These are phyloP conservation scores for Xylaria grammica DNA, from an alignment of 495 filamentous ascomycete species.

Conservation along the genomic window DNA sequence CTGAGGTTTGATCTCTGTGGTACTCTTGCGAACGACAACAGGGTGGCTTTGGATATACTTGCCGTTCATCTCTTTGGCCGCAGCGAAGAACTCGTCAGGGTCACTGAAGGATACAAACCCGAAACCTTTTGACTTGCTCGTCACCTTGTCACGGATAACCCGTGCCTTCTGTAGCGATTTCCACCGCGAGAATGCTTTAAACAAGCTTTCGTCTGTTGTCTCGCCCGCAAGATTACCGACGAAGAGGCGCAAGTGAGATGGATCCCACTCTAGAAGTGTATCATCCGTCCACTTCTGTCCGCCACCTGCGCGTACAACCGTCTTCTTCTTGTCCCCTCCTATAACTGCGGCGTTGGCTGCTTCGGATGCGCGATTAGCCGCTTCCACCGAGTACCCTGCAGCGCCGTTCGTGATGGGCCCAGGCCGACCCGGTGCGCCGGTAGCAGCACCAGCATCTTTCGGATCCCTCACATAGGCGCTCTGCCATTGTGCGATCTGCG, in stretches of 20 bases:
- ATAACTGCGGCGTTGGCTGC: conserved; percentile 35
- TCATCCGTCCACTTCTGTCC: conserved; percentile 89
- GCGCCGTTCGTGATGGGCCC: conserved; percentile 25
- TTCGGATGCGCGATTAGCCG: conserved; percentile 27
- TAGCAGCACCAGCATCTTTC: conserved; percentile 36
- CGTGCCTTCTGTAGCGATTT: conserved; percentile 87
- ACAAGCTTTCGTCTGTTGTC: conserved; percentile 91
- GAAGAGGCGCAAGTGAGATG: conserved; percentile 90
- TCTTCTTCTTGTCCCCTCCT: conserved; percentile 60
- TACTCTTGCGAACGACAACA: conserved; percentile 81
- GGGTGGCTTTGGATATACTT: conserved; percentile 99
- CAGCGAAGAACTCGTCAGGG: conserved; percentile 92
- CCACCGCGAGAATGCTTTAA: conserved; percentile 92
- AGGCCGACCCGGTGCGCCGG: conserved; percentile 29
- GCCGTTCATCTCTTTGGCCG: conserved; percentile 96
- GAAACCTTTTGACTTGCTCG: conserved; percentile 92
- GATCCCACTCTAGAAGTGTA: conserved; percentile 92
- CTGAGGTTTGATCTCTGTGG: conserved; percentile 81
- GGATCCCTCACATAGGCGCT: conserved; percentile 77
- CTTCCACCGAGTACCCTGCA: conserved; percentile 25
- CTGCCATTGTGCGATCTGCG: conserved; percentile 96
- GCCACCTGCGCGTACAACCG: conserved; percentile 84
- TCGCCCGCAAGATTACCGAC: conserved; percentile 98
- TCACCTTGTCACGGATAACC: conserved; percentile 94
- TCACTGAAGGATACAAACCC: conserved; percentile 96